Conservation (phyloP, 768 basidiomycete genomes). For the Aureoboletus auriporus region DNA sequence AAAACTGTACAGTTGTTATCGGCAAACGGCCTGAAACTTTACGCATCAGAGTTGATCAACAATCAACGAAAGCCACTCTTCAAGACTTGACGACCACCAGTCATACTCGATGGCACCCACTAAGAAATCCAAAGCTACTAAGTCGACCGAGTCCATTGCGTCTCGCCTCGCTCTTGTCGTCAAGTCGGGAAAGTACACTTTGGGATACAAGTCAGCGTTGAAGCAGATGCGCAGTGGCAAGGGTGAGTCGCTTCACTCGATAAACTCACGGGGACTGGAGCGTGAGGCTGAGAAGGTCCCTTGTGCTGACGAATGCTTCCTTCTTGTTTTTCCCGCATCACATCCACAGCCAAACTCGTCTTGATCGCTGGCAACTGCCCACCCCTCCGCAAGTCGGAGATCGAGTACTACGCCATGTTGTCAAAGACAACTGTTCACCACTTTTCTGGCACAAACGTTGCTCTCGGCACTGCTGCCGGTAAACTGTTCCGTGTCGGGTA, state of each 20-base stretch:
- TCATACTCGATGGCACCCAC: conserved; percentile 78
- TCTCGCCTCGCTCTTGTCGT: conserved; percentile 92
- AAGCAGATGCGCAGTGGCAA: conserved; percentile 98
- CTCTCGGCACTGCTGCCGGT: conserved; percentile 97
- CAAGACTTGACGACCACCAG: background rate
- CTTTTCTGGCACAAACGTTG: conserved; percentile 96
- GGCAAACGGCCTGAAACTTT: conserved; percentile 17
- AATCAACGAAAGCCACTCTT: too few species aligned
- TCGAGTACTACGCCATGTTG: conserved; percentile 99
- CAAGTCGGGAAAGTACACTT: conserved; percentile 96
- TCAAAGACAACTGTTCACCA: conserved; percentile 99
- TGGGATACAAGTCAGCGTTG: conserved; percentile 97
- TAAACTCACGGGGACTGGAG: conserved; percentile 88
- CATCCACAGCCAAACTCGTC: conserved; percentile 84
- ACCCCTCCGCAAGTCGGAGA: conserved; percentile 97
- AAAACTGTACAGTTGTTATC: conserved; percentile 30
- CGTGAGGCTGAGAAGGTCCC: conserved; percentile 99
- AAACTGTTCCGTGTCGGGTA: conserved; percentile 99
- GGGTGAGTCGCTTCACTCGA: conserved; percentile 58
- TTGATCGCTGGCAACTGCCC: conserved; percentile 99
- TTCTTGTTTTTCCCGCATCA: conserved; percentile 16
- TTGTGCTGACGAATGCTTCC: conserved; percentile 54
- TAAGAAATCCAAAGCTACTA: conserved; percentile 93
- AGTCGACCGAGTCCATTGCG: conserved; percentile 91
- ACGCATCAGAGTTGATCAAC: background rate